These are phyloP conservation scores for Claviceps fusiformis DNA, from an alignment of 2,329 filamentous ascomycete species.

Conservation along the genomic window DNA sequence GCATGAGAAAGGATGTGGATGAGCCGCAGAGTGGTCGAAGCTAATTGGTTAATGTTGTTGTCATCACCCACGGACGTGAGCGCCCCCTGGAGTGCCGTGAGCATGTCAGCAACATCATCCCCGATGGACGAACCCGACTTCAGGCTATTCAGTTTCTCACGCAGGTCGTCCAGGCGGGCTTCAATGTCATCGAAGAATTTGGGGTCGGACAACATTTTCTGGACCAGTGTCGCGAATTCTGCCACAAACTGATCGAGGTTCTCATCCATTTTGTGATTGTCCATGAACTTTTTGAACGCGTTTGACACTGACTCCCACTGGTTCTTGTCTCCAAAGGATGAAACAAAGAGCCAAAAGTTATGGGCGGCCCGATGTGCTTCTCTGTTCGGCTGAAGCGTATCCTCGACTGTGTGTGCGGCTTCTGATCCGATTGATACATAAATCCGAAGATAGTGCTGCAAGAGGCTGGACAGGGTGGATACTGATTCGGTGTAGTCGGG, in stretches of 20 bases:
- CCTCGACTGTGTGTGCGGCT: constrained; percentile 49
- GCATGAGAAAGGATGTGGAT: constrained; percentile 55
- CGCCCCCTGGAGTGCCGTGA: constrained; percentile 55
- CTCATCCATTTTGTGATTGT: constrained; percentile 62
- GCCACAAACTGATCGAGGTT: constrained; percentile 69
- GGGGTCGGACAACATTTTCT: constrained; percentile 74
- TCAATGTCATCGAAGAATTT: constrained; percentile 69
- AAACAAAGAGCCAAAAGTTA: constrained; percentile 70
- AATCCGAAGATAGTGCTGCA: constrained; percentile 63
- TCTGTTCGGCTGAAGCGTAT: constrained; percentile 59
- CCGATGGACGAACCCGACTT: constrained; percentile 54
- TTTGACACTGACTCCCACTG: constrained; percentile 66
- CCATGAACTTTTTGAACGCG: constrained; percentile 55
- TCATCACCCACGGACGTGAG: constrained; percentile 58
- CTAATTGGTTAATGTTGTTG: constrained; percentile 54
- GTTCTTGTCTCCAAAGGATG: constrained; percentile 60
- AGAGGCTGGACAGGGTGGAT: constrained; percentile 58
- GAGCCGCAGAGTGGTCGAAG: constrained; percentile 53
- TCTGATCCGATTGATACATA: constrained; percentile 65
- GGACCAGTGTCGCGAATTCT: constrained; percentile 59
- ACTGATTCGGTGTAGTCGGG: constrained; percentile 80
- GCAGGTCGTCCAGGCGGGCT: constrained; percentile 35
- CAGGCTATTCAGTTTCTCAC: constrained; percentile 46
- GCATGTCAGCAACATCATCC: constrained; percentile 58
- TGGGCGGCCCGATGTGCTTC: constrained; percentile 62